Evolutionary conservation across 208 protist species (phyloP).

Genomic region (Balamuthia mandrillaris): DNA sequence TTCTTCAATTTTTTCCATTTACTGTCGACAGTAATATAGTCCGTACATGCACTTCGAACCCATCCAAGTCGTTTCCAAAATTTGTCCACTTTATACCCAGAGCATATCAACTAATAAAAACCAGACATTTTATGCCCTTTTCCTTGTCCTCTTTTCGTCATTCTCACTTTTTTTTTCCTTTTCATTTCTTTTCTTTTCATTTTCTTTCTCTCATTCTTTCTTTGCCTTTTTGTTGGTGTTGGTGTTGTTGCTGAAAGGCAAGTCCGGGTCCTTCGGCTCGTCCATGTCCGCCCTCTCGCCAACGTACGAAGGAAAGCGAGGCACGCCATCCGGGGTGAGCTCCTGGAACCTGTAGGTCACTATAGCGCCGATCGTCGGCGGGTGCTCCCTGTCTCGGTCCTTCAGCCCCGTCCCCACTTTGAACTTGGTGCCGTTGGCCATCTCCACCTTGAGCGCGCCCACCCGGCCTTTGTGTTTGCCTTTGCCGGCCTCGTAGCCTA

Average conservation of each 20-base stretch:
- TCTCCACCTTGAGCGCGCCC: conserved; percentile 51
- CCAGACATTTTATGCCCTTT: too few relatives aligned
- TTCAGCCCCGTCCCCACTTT: conserved; percentile 63
- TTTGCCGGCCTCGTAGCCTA: conserved; percentile 59
- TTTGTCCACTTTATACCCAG: too few relatives aligned
- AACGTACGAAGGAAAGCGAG: conserved; percentile 68
- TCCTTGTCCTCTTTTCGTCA: too few relatives aligned
- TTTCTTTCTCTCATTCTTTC: too few relatives aligned
- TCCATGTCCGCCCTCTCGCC: conserved; percentile 11
- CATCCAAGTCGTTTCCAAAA: too few relatives aligned
- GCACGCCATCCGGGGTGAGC: conserved; percentile 60
- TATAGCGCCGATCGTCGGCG: conserved; percentile 61
- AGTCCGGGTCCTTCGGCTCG: not conserved
- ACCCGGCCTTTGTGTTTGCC: conserved; percentile 58
- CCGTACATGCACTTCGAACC: too few relatives aligned
- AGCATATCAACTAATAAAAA: too few relatives aligned
- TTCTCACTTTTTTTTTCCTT: too few relatives aligned
- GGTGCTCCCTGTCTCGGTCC: conserved; percentile 53
- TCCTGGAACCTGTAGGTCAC: conserved; percentile 71
- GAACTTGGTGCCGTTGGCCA: conserved; percentile 67
- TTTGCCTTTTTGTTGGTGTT: not conserved
- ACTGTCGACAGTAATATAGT: too few relatives aligned
- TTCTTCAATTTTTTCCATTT: too few relatives aligned
- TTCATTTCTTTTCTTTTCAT: too few relatives aligned
- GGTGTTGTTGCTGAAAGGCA: conserved; percentile 15